Base-by-base conservation (phyloP, 805 yeast genomes). In the Candida maris region DNA sequence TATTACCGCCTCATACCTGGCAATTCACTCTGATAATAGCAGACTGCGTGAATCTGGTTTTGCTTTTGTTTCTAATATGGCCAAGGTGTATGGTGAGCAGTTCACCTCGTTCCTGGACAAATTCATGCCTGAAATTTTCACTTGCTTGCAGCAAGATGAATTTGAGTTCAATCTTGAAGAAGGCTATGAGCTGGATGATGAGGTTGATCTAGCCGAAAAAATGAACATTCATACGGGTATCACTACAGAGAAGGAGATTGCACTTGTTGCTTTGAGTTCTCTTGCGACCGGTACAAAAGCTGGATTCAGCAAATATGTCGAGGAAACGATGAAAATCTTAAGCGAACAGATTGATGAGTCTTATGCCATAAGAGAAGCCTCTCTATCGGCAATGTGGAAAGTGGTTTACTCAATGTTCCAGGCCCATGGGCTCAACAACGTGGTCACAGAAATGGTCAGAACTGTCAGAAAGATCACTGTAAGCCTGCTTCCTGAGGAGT, bases 1-100 rank as follows among this genome's bases (percentile, higher is more conserved):
- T 59, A 85, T 88, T 49, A 84, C 85, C 57, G 86, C 96, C 42
- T 89, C 96, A 19, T 83, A 86, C 57, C 70, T 70, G 39, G 81
- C 95, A 37, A 73, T 91, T 49, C 73, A 77, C 48, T 77, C 91
- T 22, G 84, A 82, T 38, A 81, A 81, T 59, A 75, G 89, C 29
- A 77, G 96, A 68, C 75, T 93, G 52, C 82, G 96, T 70, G 99
- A 93, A 66, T 77, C 96, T 38, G 96, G 96, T 32, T 91, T 86
- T 51, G 86, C 96, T 9, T 88, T 93, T 62, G 79, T 93, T 64
- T 81, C 95, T 38, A 85, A 85, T 65, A 77, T 91, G 80, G 96
- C 97, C 41, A 85, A 85, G 68, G 96, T 93, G 22, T 93, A 91
- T 66, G 95, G 93, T 44, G 78, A 79, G 54, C 93, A 87, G 57